Evolutionary conservation across 192 early-diverging fungal species (phyloP).

Genomic region (Chytriomyces sp.): DNA sequence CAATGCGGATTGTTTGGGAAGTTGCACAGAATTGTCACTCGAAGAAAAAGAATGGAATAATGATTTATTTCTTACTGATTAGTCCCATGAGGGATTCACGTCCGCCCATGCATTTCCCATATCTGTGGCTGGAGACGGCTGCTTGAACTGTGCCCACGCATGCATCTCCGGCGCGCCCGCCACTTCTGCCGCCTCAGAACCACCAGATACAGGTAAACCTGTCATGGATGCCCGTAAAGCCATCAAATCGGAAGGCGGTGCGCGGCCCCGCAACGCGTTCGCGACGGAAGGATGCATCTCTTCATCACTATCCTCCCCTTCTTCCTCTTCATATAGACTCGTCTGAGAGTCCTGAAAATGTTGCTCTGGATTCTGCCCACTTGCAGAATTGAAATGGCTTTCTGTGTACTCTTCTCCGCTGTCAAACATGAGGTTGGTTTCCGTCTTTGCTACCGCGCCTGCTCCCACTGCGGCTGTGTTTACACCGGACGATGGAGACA

Average conservation of each 20-base stretch:
- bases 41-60: no score
- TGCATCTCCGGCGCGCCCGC: not conserved
- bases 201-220: not conserved
- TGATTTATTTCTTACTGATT: no score
- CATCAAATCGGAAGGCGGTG: constrained; percentile 23
- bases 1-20: no score
- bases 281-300: constrained; percentile 26
- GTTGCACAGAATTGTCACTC: no score
- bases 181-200: not conserved
- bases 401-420: constrained; percentile 18
- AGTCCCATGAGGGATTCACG: constrained; percentile 26
- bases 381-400: not conserved
- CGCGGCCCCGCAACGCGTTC: constrained; percentile 16
- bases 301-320: constrained; percentile 20
- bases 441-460: not conserved
- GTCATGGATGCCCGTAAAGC: constrained; percentile 22
- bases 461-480: not conserved
- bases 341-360: not conserved
- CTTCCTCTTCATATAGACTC: constrained; percentile 1
- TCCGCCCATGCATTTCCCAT: constrained; percentile 28
- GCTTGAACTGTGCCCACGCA: constrained; percentile 12
- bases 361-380: not conserved
- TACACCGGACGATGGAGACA: not conserved
- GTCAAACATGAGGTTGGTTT: constrained; percentile 23
- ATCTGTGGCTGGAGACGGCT: not conserved